A percentile compares a stretch with the other conserved stretches of the same genome.
Evolutionary conservation across 2,329 filamentous ascomycete genomes (phyloP).

Genomic region (Neonectria hederae): DNA sequence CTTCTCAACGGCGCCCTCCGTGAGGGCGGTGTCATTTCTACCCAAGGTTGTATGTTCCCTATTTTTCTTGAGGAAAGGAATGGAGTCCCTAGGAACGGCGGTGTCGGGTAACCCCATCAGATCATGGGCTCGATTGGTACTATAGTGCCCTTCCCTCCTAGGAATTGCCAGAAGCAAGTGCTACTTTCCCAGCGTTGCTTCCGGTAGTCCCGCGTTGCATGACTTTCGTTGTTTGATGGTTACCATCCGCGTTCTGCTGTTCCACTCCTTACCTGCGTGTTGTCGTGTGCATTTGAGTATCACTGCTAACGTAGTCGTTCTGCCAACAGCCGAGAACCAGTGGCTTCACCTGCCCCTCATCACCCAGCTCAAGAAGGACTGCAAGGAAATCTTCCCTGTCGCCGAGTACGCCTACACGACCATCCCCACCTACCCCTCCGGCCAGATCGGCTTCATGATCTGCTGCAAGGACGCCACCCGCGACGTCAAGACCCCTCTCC

Average conservation of each 20-base stretch:
- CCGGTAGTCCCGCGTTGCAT: conserved; percentile 51
- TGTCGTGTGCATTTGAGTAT: conserved; percentile 24
- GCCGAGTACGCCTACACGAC: conserved; percentile 99
- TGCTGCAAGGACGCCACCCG: conserved; percentile 92
- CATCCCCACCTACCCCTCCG: conserved; percentile 98
- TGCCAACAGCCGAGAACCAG: conserved; percentile 87
- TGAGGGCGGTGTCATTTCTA: conserved; percentile 97
- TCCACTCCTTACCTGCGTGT: conserved; percentile 29
- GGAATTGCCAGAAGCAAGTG: conserved; percentile 51
- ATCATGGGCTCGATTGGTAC: conserved; percentile 42
- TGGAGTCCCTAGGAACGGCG: conserved; percentile 49
- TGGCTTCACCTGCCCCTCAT: conserved; percentile 98
- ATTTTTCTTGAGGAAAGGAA: conserved; percentile 58
- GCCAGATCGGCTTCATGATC: conserved; percentile 99
- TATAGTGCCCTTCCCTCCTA: conserved; percentile 43
- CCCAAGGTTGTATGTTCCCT: conserved; percentile 99
- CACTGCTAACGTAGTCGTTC: conserved; percentile 29
- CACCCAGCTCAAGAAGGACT: conserved; percentile 93
- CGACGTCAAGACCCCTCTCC: conserved; percentile 86
- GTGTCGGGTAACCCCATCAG: conserved; percentile 38
- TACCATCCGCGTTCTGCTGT: conserved; percentile 33
- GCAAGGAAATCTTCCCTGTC: conserved; percentile 95
- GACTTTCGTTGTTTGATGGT: conserved; percentile 30
- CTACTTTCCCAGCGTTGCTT: conserved; percentile 50
- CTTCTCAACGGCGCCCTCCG: conserved; percentile 88